These are phyloP conservation scores for Debaryomyces sp. DNA, from an alignment of 1,139 yeast species.

Conservation along the genomic window DNA sequence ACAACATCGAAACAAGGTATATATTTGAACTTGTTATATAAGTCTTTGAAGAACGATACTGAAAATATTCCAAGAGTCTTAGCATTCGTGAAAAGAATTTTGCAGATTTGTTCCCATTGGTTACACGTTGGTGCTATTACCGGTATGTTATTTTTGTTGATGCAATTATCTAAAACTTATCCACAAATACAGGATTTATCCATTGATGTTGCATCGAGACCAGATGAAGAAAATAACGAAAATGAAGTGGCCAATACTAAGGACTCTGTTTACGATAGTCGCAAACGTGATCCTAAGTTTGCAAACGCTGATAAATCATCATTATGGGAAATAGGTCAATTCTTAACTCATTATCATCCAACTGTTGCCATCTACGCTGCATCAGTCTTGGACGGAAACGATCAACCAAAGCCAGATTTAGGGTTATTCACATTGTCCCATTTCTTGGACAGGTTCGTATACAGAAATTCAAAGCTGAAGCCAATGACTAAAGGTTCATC, in stretches of 20 bases:
- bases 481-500: slow-evolving; percentile 75
- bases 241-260: slow-evolving; percentile 16
- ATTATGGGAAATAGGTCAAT: slow-evolving; percentile 82
- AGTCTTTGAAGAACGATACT: slow-evolving; percentile 75
- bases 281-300: slow-evolving; percentile 86
- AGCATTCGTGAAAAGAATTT: slow-evolving; percentile 89
- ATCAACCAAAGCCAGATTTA: slow-evolving; percentile 73
- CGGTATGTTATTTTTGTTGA: slow-evolving; percentile 82
- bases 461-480: slow-evolving; percentile 87
- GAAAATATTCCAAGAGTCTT: slow-evolving; percentile 63
- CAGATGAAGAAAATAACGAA: slow-evolving; percentile 34
- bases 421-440: slow-evolving; percentile 87
- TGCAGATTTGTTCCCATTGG: slow-evolving; percentile 87
- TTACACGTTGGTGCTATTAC: slow-evolving; percentile 83
- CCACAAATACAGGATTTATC: slow-evolving; percentile 49
- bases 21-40: slow-evolving; percentile 82
- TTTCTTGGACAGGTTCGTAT: slow-evolving; percentile 93
- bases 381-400: slow-evolving; percentile 51
- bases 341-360: slow-evolving; percentile 87
- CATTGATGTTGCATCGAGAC: slow-evolving; percentile 43
- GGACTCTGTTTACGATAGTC: slow-evolving; percentile 64
- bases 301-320: slow-evolving; percentile 82
- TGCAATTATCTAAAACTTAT: slow-evolving; percentile 55
- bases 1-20: slow-evolving; percentile 87
- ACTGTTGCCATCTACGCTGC: slow-evolving; percentile 83